A percentile compares a stretch with the other conserved stretches of the same genome.
Conservation (phyloP, 2,329 filamentous ascomycete species). For the Fusarium solani-melongenae region DNA sequence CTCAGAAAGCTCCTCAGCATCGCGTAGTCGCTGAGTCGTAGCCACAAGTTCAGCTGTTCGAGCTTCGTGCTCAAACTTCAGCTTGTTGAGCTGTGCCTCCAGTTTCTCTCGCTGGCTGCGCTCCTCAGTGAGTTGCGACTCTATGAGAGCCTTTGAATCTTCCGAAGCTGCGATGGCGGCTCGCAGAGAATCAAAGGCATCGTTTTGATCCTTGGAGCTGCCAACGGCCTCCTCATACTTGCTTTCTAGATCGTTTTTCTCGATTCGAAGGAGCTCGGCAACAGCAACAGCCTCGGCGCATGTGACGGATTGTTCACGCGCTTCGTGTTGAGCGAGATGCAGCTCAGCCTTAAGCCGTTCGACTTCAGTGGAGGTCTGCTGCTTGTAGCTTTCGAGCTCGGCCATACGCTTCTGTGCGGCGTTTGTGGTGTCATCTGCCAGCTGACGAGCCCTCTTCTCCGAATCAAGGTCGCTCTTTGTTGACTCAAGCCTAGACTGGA, state of each 20-base stretch:
- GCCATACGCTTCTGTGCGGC: slow-evolving; percentile 85
- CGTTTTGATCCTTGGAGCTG: slow-evolving; percentile 75
- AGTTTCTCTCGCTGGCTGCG: slow-evolving; percentile 78
- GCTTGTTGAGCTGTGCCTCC: slow-evolving; percentile 79
- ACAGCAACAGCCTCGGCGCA: slow-evolving; percentile 81
- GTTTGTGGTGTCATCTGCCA: slow-evolving; percentile 88
- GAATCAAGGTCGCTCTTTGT: slow-evolving; percentile 78
- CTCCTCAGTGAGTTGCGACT: slow-evolving; percentile 87
- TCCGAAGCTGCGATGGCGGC: slow-evolving; percentile 83
- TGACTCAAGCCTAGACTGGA: slow-evolving; percentile 80
- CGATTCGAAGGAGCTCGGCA: slow-evolving; percentile 81
- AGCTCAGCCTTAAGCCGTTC: slow-evolving; percentile 88
- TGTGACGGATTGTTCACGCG: slow-evolving; percentile 83
- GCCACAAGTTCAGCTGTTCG: slow-evolving; percentile 81
- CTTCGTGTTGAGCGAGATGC: slow-evolving; percentile 80
- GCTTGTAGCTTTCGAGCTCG: slow-evolving; percentile 85
- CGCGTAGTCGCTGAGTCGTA: slow-evolving; percentile 77
- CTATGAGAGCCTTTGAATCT: slow-evolving; percentile 79
- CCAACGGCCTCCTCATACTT: slow-evolving; percentile 75
- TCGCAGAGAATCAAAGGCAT: slow-evolving; percentile 79
- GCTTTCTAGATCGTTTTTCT: slow-evolving; percentile 80
- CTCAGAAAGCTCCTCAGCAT: slow-evolving; percentile 89
- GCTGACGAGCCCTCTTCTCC: slow-evolving; percentile 81
- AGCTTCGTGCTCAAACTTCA: slow-evolving; percentile 86
- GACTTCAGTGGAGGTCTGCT: slow-evolving; percentile 84